A percentile compares a stretch with the other conserved stretches of the same genome.
Conservation (phyloP, 352 stramenopile species). For the Globisporangium ultimum region DNA sequence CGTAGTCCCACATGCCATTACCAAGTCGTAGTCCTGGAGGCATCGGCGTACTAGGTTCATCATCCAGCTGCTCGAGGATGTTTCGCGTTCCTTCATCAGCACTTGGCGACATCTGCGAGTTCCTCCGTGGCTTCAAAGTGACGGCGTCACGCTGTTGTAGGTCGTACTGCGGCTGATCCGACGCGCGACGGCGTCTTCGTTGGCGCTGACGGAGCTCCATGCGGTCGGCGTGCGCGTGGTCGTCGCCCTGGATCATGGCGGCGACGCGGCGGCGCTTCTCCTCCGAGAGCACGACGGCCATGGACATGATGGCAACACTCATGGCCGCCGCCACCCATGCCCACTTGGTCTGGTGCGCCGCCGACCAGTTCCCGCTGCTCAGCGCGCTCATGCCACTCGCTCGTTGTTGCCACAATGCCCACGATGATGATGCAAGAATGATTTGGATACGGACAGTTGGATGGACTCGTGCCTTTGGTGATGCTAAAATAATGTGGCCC, state of each 20-base stretch:
- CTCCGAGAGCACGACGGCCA: conserved; percentile 27
- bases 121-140: background rate
- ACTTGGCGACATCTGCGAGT: background rate
- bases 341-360: conserved; percentile 12
- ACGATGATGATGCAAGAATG: background rate
- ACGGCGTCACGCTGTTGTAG: background rate
- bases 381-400: background rate
- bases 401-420: background rate
- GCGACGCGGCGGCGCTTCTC: conserved; percentile 17
- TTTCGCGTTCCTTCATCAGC: background rate
- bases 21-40: conserved; percentile 22
- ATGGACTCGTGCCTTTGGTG: background rate
- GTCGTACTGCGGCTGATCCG: conserved; percentile 1
- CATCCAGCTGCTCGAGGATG: background rate
- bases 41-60: background rate
- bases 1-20: conserved; percentile 22
- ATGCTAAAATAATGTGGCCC: background rate
- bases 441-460: background rate
- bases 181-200: background rate
- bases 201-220: background rate
- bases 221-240: background rate
- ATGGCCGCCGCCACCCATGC: conserved; percentile 29
- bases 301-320: conserved; percentile 25
- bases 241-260: background rate
- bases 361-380: conserved; percentile 3